Evolutionary conservation across 208 protist genomes (phyloP), one percentile per base, ranked within the genome.

Genomic region (Leishmania braziliensis): DNA sequence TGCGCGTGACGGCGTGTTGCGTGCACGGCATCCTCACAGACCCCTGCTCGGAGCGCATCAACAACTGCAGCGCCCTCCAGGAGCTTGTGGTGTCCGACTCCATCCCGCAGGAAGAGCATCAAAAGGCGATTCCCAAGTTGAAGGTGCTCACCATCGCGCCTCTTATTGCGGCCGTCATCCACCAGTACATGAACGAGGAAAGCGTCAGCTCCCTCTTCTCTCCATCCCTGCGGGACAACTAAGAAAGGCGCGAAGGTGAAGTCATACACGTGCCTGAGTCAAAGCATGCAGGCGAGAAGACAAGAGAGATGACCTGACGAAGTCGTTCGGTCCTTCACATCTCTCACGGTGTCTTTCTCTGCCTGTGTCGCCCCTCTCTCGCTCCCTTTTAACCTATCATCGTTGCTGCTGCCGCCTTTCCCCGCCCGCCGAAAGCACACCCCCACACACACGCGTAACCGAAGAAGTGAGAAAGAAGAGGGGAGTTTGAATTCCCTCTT

Each of bases 21-120:
- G 99, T 98, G 3, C 99, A 99, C 84, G 97, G 96, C 70, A 95
- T 99, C 80, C 87, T 99, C 48, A 96, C 93, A 26, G 81, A 91
- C 81, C 86, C 89, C 20, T 98, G 97, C 74, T 71, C 92, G 29
- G 86, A 98, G 71, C 89, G 88, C 48, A 90, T 99, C 65, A 97
- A 98, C 81, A 86, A 88, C 50, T 98, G 92, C 69, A 86, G 84
- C 9, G 88, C 87, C 10, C 91, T 99, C 36, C 88, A 96, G 75
- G 89, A 98, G 78, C 74, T 99, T 26, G 91, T 98, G 43, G 96
- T 99, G 36, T 95, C 97, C 1, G 96, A 99, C 85, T 97, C 97
- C 53, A 98, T 99, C 74, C 96, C 96, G 26, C 94, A 97, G 84
- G 93, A 95, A 80, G 86, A 94, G 75, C 92, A 97, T 54, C 79